phyloP scores from a whole-genome alignment of 2,329 filamentous ascomycete species.

The Mycosphaerelloides madeirae region DNA sequence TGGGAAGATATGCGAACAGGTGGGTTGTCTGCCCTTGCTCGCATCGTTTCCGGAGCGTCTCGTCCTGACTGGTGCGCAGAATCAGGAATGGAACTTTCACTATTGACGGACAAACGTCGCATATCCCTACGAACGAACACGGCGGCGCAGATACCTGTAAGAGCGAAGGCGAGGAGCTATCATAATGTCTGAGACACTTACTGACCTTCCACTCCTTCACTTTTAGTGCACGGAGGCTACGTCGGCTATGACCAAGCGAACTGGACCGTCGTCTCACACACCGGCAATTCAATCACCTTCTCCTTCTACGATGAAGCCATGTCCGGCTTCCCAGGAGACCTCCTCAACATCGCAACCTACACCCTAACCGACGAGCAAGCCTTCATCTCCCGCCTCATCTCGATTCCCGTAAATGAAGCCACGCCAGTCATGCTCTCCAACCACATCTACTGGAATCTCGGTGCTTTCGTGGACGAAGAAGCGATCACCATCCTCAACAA shows the following conservation, averaged over 20 bases:
- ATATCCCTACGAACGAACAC: constrained; percentile 50
- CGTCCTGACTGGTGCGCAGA: constrained; percentile 26
- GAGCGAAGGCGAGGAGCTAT: no score
- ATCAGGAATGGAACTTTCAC: constrained; percentile 55
- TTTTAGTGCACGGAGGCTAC: constrained; percentile 50
- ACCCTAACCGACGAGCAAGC: constrained; percentile 57
- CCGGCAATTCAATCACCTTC: constrained; percentile 66
- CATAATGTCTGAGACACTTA: no score
- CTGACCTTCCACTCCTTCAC: no score
- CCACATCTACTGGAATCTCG: constrained; percentile 77
- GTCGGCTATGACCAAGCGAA: constrained; percentile 60
- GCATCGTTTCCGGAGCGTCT: background rate
- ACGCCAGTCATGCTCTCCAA: constrained; percentile 79
- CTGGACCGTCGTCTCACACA: constrained; percentile 69
- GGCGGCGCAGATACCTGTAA: constrained; percentile 45
- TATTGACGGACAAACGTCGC: constrained; percentile 44
- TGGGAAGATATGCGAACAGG: constrained; percentile 49
- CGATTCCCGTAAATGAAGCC: constrained; percentile 65
- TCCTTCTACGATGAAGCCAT: constrained; percentile 66
- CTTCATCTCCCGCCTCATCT: constrained; percentile 71
- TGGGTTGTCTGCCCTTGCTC: constrained; percentile 7
- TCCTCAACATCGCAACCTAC: constrained; percentile 70
- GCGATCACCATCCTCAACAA: constrained; percentile 64
- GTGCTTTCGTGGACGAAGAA: constrained; percentile 70
- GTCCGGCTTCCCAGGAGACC: constrained; percentile 74